Conservation (phyloP, 2,329 filamentous ascomycete genomes). For the Teratosphaeriaceae sp. region DNA sequence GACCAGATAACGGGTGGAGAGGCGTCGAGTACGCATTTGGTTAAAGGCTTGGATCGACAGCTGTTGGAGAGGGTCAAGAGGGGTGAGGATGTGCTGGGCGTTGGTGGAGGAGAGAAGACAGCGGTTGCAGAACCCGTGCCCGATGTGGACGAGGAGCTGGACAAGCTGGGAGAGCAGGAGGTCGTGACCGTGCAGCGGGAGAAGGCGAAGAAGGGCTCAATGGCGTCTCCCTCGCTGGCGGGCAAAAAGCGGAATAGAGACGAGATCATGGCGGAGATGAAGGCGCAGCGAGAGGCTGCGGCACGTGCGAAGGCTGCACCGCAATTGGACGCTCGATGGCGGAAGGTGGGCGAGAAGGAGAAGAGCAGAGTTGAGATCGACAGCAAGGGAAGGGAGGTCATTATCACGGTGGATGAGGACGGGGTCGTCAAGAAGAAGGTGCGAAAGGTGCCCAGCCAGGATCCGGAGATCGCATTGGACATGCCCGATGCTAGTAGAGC, state of each 20-base stretch:
- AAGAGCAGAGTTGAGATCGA: constrained; percentile 52
- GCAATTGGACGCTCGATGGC: constrained; percentile 32
- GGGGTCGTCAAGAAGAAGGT: constrained; percentile 57
- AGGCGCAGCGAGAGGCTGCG: constrained; percentile 45
- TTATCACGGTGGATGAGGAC: constrained; percentile 52
- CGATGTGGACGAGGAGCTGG: constrained; percentile 41
- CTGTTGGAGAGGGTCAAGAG: constrained; percentile 62
- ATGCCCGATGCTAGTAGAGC: constrained; percentile 23
- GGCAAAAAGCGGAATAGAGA: constrained; percentile 50
- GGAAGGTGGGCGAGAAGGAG: constrained; percentile 40
- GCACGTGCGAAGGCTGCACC: constrained; percentile 37
- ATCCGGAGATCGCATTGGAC: constrained; percentile 24
- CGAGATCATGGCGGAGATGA: constrained; percentile 54
- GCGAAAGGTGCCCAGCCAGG: constrained; percentile 40
- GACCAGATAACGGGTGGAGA: constrained; percentile 78
- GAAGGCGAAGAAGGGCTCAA: constrained; percentile 45
- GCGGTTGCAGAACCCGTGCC: constrained; percentile 15
- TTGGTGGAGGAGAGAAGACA: constrained; percentile 34
- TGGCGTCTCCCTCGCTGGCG: constrained; percentile 36
- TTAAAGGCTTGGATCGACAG: constrained; percentile 87
- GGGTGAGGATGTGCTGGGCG: constrained; percentile 53
- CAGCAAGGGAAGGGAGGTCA: constrained; percentile 48
- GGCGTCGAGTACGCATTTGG: constrained; percentile 70
- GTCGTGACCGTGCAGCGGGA: constrained; percentile 61
- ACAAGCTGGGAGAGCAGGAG: constrained; percentile 57